These are phyloP conservation scores for Hermanozyma aechmeae DNA, from an alignment of 805 yeast species.

Conservation along the genomic window DNA sequence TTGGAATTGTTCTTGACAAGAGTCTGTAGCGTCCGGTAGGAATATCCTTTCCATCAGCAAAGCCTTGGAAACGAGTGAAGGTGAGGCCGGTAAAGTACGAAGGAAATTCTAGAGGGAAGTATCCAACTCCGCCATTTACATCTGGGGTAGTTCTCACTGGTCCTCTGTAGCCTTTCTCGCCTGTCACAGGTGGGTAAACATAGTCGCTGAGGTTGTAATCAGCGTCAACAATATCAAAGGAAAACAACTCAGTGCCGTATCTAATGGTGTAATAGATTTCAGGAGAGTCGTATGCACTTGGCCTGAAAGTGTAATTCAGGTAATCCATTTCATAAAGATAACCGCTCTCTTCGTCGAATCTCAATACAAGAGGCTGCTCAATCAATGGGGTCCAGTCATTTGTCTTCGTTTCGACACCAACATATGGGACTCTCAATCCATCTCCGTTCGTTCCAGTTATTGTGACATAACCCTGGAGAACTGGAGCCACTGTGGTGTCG, in stretches of 20 bases:
- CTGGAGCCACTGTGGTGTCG: not conserved
- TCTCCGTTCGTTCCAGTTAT: not conserved
- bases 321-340: not conserved
- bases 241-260: not conserved
- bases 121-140: no score
- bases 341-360: not conserved
- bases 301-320: not conserved
- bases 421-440: no score
- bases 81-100: no score
- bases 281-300: conserved; percentile 1
- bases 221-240: conserved; percentile 1
- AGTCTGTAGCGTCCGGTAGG: no score
- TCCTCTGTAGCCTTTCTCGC: conserved; percentile 1
- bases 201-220: not conserved
- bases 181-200: conserved; percentile 1
- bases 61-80: no score
- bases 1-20: no score
- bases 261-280: conserved; percentile 1
- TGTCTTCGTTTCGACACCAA: no score
- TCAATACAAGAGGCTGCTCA: not conserved
- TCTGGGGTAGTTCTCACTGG: no score
- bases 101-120: no score
- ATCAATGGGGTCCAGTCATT: not conserved
- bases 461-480: not conserved
- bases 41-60: no score